These are phyloP conservation scores for Taphrina populina DNA, from an alignment of 1,139 yeast species.

Conservation along the genomic window DNA sequence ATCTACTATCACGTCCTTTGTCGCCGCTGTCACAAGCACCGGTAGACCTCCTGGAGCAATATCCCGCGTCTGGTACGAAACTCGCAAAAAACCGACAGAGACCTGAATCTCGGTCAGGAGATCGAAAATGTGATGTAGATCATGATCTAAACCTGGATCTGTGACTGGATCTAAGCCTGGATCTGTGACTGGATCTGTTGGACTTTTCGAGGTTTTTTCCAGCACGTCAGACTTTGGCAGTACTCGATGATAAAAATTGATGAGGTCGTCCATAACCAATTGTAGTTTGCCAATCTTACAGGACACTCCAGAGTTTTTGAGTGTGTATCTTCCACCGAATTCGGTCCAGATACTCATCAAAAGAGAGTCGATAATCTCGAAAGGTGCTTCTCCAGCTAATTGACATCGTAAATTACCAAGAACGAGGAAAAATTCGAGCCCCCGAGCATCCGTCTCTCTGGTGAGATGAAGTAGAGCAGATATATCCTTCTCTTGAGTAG, in stretches of 20 bases:
- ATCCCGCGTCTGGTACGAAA: conserved; percentile 28
- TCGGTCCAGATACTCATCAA: conserved; percentile 45
- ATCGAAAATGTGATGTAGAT: conserved; percentile 21
- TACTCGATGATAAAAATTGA: conserved; percentile 33
- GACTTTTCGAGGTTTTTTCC: not conserved
- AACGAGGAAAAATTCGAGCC: not conserved
- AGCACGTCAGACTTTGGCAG: not conserved
- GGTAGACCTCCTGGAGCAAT: conserved; percentile 24
- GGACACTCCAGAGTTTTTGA: conserved; percentile 45
- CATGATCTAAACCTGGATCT: not conserved
- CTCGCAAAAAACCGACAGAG: conserved; percentile 36
- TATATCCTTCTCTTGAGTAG: conserved; percentile 15
- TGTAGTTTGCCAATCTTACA: conserved; percentile 43
- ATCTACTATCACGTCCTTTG: conserved; percentile 47
- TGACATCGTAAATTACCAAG: conserved; percentile 33
- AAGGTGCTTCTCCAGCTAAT: conserved; percentile 42
- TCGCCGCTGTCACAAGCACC: conserved; percentile 42
- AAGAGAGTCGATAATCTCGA: conserved; percentile 44
- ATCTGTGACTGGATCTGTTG: not conserved
- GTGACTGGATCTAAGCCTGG: not conserved
- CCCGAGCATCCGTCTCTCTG: conserved; percentile 1
- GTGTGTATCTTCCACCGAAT: conserved; percentile 43
- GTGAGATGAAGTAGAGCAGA: conserved; percentile 4
- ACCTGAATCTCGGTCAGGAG: conserved; percentile 38
- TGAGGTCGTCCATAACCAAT: conserved; percentile 40